Evolutionary conservation across 1,284 basidiomycete genomes (phyloP).

Genomic region (Moniliella sp.): DNA sequence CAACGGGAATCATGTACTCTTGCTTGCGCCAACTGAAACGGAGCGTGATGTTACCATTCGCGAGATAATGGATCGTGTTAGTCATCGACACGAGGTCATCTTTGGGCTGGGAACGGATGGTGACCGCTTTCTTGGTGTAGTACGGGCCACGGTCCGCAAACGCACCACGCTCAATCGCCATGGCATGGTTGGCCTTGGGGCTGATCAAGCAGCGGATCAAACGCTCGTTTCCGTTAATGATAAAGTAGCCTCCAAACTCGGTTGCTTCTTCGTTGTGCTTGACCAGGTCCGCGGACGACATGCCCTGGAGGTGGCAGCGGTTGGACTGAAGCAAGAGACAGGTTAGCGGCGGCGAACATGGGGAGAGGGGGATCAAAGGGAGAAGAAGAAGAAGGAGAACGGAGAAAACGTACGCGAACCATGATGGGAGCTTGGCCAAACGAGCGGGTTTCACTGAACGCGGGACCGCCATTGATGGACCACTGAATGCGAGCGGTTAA

Average conservation of each 20-base stretch:
- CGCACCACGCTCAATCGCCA: conserved; percentile 60
- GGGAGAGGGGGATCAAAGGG: too few relatives aligned
- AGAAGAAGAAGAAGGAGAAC: too few relatives aligned
- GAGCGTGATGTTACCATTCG: conserved; percentile 81
- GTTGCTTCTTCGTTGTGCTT: conserved; percentile 80
- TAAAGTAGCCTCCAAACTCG: conserved; percentile 95
- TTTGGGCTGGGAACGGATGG: conserved; percentile 68
- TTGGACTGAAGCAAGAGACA: conserved; percentile 45
- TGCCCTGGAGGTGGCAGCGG: conserved; percentile 65
- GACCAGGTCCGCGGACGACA: conserved; percentile 70
- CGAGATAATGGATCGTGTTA: conserved; percentile 87
- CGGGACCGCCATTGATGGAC: conserved; percentile 54
- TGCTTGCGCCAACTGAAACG: conserved; percentile 94
- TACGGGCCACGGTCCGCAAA: conserved; percentile 79
- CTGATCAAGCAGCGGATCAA: conserved; percentile 89
- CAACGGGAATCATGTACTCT: conserved; percentile 94
- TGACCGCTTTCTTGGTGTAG: conserved; percentile 79
- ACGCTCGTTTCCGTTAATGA: conserved; percentile 97
- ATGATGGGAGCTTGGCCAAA: conserved; percentile 86
- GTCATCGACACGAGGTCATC: conserved; percentile 39
- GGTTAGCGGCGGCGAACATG: too few relatives aligned
- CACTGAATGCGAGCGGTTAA: conserved; percentile 77
- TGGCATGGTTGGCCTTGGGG: conserved; percentile 68
- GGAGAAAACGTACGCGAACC: conserved; percentile 62
- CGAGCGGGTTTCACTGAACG: conserved; percentile 56